A percentile compares a stretch with the other conserved stretches of the same genome.
Evolutionary conservation across 257 asterid genomes (phyloP).

Genomic region (Solanum microdontum): DNA sequence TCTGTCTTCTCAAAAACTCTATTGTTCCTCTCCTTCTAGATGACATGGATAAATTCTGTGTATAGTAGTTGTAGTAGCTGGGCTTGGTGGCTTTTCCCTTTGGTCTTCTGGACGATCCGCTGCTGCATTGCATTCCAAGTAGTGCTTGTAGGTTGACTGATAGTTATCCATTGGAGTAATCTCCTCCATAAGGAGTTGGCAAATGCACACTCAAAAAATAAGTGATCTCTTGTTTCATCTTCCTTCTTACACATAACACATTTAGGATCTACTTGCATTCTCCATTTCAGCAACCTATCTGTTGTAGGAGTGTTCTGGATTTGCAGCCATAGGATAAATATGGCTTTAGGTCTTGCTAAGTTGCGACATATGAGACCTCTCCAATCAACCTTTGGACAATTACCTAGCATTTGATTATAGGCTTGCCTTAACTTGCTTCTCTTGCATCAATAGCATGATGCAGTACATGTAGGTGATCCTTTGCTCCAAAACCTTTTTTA

Average conservation of each 20-base stretch:
- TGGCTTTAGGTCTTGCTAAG: neutral
- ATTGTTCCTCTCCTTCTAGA: neutral
- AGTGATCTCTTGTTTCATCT: neutral
- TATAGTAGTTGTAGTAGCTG: neutral
- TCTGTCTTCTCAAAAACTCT: neutral
- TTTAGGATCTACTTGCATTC: neutral
- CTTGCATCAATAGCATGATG: neutral
- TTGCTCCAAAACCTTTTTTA: neutral
- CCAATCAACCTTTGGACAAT: neutral
- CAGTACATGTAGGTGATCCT: neutral
- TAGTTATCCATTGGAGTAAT: neutral
- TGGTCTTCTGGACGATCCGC: neutral
- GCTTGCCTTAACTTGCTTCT: neutral
- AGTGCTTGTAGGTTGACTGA: neutral
- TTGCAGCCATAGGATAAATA: neutral
- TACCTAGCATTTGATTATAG: neutral
- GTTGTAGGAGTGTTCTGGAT: neutral
- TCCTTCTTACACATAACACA: neutral
- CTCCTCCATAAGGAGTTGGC: neutral
- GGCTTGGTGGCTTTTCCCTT: neutral
- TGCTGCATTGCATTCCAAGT: neutral
- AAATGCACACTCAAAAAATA: neutral
- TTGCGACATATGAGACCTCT: neutral
- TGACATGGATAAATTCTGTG: neutral
- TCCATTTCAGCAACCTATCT: neutral